Percentiles rank a stretch among this genome's conserved stretches.
Evolutionary conservation across 805 yeast species (phyloP).

Genomic region (Debaryomyces prosopidis): DNA sequence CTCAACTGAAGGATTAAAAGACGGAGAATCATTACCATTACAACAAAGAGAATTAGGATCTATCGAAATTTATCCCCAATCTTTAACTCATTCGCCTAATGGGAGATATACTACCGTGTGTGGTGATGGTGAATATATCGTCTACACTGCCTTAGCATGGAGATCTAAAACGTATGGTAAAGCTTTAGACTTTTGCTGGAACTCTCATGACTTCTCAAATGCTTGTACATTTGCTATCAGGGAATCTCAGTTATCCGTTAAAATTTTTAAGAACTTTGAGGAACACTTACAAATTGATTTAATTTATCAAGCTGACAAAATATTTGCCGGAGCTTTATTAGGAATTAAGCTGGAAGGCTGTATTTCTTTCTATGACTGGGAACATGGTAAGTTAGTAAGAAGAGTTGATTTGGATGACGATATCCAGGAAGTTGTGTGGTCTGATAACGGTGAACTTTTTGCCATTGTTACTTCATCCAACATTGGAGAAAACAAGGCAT

Average conservation of each 20-base stretch:
- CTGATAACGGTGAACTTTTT: constrained; percentile 88
- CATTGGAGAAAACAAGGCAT: constrained; percentile 18
- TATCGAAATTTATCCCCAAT: constrained; percentile 88
- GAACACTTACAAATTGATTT: constrained; percentile 68
- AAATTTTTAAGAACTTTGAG: constrained; percentile 81
- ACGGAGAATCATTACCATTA: constrained; percentile 77
- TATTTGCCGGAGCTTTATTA: constrained; percentile 86
- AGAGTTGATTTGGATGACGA: constrained; percentile 79
- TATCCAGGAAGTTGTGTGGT: constrained; percentile 83
- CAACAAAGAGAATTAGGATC: constrained; percentile 91
- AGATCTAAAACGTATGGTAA: constrained; percentile 91
- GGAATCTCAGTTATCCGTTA: constrained; percentile 64
- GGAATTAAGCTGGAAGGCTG: constrained; percentile 85
- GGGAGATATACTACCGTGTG: constrained; percentile 96
- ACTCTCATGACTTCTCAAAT: constrained; percentile 73
- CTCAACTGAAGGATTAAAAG: constrained; percentile 65
- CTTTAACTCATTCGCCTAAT: constrained; percentile 89
- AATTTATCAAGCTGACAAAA: constrained; percentile 71
- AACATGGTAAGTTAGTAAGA: constrained; percentile 76
- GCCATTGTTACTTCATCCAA: constrained; percentile 55
- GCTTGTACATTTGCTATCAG: constrained; percentile 72
- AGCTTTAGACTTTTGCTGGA: constrained; percentile 93
- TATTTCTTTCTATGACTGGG: constrained; percentile 93
- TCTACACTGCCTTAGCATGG: constrained; percentile 97
- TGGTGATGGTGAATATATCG: constrained; percentile 97